Base-by-base conservation (phyloP, 2,329 filamentous ascomycete genomes). In the Paradendryphiella salina region DNA sequence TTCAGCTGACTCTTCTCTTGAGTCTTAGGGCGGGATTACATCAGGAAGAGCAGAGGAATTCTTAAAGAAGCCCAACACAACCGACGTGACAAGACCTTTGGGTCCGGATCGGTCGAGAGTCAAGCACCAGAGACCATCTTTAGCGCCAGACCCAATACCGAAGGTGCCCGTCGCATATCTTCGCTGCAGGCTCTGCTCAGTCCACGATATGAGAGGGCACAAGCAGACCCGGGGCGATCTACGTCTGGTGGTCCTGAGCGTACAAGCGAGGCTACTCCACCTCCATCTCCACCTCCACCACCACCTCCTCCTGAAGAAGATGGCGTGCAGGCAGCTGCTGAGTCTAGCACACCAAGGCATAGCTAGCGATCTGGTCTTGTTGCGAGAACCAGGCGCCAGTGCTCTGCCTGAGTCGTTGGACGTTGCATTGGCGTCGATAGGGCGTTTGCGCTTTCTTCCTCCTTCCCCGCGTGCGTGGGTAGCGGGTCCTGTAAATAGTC, bases 231-330 rank as follows among this genome's bases (percentile, higher is more conserved):
- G n/a, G 44, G 36, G 26, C 38, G 38, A 38, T 48, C 37, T 31
- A 26, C 37, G 10, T 29, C 37, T 38, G 43, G 36, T 20, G 48
- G 38, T 33, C 34, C 36, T 39, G 37, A 46, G 43, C 33, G 44
- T 32, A 20, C 37, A 42, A 52, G 49, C 38, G 49, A 42, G 34
- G 14, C 37, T 33, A 42, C 44, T 52, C 43, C 36, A 47, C 48
- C 34, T 14, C 28, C 41, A 8, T 39, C 38, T 36, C 35, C 32
- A 26, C 28, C 26, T 42, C 23, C 36, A 41, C 48, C 37, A n/a
- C 32, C 41, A 8, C 39, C 37, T 39, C 33, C 32, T 33, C 28
- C 20, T 48, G 37, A 31, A 29, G 38, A 48, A 7, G 44, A 26
- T 28, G 35, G 13, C 37, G 45, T 33, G 38, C 49, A 38, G 13